A percentile compares a stretch with the other conserved stretches of the same genome.
Evolutionary conservation across 1,139 yeast genomes (phyloP).

Genomic region (Candida glucosophila): DNA sequence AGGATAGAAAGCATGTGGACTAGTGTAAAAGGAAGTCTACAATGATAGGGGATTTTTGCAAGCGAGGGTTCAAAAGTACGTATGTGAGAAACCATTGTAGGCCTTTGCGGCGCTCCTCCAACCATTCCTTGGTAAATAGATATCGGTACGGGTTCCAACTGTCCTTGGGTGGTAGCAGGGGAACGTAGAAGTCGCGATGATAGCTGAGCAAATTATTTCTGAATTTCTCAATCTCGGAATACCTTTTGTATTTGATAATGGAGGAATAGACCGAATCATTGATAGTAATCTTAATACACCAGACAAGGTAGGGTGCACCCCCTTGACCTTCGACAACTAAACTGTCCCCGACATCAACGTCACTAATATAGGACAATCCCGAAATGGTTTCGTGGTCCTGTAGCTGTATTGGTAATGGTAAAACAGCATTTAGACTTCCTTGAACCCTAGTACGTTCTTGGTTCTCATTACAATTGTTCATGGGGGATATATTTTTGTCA

Average conservation of each 20-base stretch:
- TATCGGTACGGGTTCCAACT: conserved; percentile 38
- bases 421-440: conserved; percentile 23
- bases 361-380: conserved; percentile 23
- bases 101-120: conserved; percentile 56
- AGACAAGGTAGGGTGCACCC: conserved; percentile 34
- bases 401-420: conserved; percentile 32
- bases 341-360: conserved; percentile 31
- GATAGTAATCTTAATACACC: conserved; percentile 40
- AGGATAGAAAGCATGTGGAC: too few species aligned
- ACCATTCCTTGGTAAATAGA: conserved; percentile 38
- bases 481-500: too few species aligned
- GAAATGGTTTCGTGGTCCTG: conserved; percentile 23
- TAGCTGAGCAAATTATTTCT: conserved; percentile 30
- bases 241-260: conserved; percentile 49
- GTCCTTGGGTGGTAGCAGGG: conserved; percentile 61
- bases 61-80: conserved; percentile 56
- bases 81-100: conserved; percentile 68
- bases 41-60: conserved; percentile 39
- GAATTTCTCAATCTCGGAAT: conserved; percentile 52
- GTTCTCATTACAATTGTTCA: too few species aligned
- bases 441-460: too few species aligned
- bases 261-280: conserved; percentile 37
- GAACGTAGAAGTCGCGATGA: conserved; percentile 38
- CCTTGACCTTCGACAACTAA: conserved; percentile 31
- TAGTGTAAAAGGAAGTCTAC: conserved; percentile 36